Base-by-base conservation (phyloP, 2,329 filamentous ascomycete species). In the Teratosphaeria zuluensis region DNA sequence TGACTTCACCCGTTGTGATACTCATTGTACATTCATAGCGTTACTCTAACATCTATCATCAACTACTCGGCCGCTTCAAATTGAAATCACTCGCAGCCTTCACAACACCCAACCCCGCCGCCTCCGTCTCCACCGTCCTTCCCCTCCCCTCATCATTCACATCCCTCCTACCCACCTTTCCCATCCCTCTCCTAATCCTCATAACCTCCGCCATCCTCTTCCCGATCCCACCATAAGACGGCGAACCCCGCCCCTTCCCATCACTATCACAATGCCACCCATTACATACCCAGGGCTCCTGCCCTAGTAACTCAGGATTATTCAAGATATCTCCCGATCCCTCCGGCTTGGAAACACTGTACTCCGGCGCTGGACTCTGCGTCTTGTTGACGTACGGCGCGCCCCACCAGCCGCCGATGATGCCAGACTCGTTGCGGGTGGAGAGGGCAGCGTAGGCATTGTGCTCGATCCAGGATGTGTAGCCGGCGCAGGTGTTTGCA, bases 381-480 rank as follows among this genome's bases (percentile, higher is more conserved):
- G 64, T 65, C 32, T 56, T 55, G 46, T 66, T 65, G 30, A 61
- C 56, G 16, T 58, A 53, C 24, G 51, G 56, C 31, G 61, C 66
- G 19, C 77, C 90, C 92, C 92, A 97, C 92, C 92, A 96, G 76
- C 84, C 85, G 1, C 92, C 92, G 67, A 95, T 95, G 53, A 82
- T 81, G 0, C 90, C 90, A 16, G 81, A 70, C 0, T 73, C 69
- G 66, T 95, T 82, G 51, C 84, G 81, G 2, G 90, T 95, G 8
- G 74, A 73, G 30, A 90, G 74, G 0, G 92, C 92, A 0, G 89
- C 89, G 3, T 80, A 72, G 0, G 86, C 88, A 66, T 96, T 96
- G 67, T 88, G 84, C 59, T 78, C 76, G n/a, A 96, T 79, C 90
- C 92, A 97, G 12, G 76, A 72, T 1, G 82, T 68, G 70, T 96